Evolutionary conservation across 345 rosid genomes (phyloP), one percentile per base, ranked within the genome.

Genomic region (Pelargonium nanum): DNA sequence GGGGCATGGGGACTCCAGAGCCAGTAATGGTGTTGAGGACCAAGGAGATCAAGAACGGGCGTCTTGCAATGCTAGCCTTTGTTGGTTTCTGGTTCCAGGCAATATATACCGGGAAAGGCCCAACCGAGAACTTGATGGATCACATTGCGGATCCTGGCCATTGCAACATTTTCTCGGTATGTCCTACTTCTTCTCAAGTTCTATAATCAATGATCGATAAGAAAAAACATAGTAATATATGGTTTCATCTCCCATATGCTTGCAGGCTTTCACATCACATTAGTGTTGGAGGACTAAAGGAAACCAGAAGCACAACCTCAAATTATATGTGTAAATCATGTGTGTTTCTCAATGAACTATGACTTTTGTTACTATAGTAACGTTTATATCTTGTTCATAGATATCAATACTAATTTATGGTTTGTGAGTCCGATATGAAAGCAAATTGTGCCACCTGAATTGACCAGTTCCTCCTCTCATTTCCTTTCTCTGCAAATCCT

Each of bases 111-210:
- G 86, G 93, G 15, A 77, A 81, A 65, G 87, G 68, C 24, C 96
- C 96, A 4, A 58, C 86, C 44, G 88, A 86, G 48, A 92, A 92
- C 71, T 78, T 92, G 65, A 70, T 75, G 80, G 85, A 86, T 57
- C 98, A 88, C 80, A n/a, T 92, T 48, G 96, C 95, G 7, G 98
- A 92, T 71, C 98, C 98, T 58, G 96, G 98, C 65, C 98, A 92
- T 56, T 80, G 88, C 81, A 92, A 88, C 67, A 59, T 92, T 56
- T 92, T 92, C 67, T 88, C 96, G 53, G 96, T 92, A 86, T 66
- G 17, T 19, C 28, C 48, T 34, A 12, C 24, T 20, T 32, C 5
- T 17, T 56, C 20, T 58, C 52, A 12, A 8, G 44, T 51, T 58
- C 8, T 4, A 25, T n/a, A 9, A 44, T 10, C 22, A 2, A 32